phyloP scores from a whole-genome alignment of 306 rosid species.

The Vigna reflexopilosa region DNA sequence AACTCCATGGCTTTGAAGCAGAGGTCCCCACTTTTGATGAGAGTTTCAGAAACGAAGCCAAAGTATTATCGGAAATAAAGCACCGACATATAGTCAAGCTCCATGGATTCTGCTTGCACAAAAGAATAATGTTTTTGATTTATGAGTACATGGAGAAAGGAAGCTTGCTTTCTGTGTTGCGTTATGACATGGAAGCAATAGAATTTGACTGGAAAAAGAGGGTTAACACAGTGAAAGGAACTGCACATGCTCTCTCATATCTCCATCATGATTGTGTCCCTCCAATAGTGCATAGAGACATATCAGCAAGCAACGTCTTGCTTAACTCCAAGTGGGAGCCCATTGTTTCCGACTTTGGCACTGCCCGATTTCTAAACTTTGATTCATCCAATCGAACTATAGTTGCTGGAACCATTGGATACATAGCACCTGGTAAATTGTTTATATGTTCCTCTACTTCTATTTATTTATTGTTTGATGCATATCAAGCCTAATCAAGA shows the following conservation, averaged over 20 bases:
- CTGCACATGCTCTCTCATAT: slow-evolving; percentile 39
- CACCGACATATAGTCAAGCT: slow-evolving; percentile 32
- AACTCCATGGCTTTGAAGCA: slow-evolving; percentile 35
- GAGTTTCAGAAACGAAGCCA: slow-evolving; percentile 41
- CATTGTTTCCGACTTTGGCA: slow-evolving; percentile 28
- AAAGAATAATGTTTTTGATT: slow-evolving; percentile 13
- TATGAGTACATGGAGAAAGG: slow-evolving; percentile 31
- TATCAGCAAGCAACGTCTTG: background rate
- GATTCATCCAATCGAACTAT: slow-evolving; percentile 37
- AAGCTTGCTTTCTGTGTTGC: slow-evolving; percentile 18
- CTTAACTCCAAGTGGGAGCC: background rate
- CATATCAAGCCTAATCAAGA: background rate
- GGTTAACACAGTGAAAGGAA: slow-evolving; percentile 27
- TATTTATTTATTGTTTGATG: background rate
- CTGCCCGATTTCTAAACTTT: background rate
- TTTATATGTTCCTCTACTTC: background rate
- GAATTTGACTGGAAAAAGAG: slow-evolving; percentile 11
- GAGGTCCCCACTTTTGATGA: background rate
- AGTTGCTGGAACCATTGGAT: slow-evolving; percentile 45
- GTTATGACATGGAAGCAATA: background rate
- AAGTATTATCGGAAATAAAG: slow-evolving; percentile 35
- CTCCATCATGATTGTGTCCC: background rate
- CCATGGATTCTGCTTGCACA: slow-evolving; percentile 34
- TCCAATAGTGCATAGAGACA: slow-evolving; percentile 33
- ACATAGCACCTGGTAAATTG: slow-evolving; percentile 35